These are phyloP conservation scores for Hypoxylon sp. DNA, from an alignment of 2,329 filamentous ascomycete genomes.

Conservation along the genomic window DNA sequence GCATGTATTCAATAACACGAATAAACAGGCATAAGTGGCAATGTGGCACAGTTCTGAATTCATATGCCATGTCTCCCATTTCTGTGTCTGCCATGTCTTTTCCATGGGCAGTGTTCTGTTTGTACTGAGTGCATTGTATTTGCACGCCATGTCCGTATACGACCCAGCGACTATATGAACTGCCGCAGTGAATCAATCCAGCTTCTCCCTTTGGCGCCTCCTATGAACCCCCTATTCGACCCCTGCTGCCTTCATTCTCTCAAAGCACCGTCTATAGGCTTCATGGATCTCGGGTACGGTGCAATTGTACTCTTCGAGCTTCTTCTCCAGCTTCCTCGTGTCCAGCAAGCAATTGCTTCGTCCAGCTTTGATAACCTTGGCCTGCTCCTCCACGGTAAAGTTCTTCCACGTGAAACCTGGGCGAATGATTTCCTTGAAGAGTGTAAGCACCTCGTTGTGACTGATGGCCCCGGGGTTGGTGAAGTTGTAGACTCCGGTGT, in stretches of 20 bases:
- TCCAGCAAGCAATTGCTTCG: constrained; percentile 73
- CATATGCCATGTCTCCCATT: too few relatives aligned
- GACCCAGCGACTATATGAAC: too few relatives aligned
- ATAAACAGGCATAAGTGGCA: too few relatives aligned
- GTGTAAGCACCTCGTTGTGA: constrained; percentile 71
- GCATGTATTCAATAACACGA: too few relatives aligned
- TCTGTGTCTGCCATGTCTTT: too few relatives aligned
- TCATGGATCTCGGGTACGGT: constrained; percentile 68
- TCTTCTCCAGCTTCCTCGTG: constrained; percentile 66
- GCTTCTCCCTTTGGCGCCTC: too few relatives aligned
- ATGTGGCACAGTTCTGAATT: too few relatives aligned
- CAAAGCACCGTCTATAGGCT: constrained; percentile 68
- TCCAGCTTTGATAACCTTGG: constrained; percentile 72
- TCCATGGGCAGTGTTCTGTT: too few relatives aligned
- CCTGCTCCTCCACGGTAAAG: constrained; percentile 71
- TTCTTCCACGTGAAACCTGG: constrained; percentile 70
- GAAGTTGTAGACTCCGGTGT: constrained; percentile 73
- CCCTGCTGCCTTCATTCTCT: constrained; percentile 67
- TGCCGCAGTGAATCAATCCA: too few relatives aligned
- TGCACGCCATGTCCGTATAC: too few relatives aligned
- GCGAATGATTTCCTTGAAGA: constrained; percentile 70
- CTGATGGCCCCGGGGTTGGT: constrained; percentile 75
- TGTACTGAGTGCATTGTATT: too few relatives aligned
- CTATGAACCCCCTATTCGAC: constrained; percentile 53
- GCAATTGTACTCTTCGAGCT: constrained; percentile 66